These are phyloP conservation scores for Raphanus hybrid DNA, from an alignment of 441 rosid genomes.

Conservation along the genomic window DNA sequence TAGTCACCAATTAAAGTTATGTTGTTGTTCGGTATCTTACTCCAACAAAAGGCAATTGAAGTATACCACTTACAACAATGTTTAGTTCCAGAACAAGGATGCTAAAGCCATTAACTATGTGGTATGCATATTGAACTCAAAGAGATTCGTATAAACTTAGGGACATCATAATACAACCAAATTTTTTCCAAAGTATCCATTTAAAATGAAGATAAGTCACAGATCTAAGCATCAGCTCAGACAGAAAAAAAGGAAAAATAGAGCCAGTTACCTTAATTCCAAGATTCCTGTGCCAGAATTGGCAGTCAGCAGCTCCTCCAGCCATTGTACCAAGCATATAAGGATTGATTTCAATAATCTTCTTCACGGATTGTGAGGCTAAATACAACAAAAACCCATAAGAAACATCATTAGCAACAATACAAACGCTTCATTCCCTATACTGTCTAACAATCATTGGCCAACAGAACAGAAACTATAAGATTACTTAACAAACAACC, in stretches of 20 bases:
- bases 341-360: slow-evolving; percentile 98
- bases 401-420: slow-evolving; percentile 25
- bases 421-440: neutral
- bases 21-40: neutral
- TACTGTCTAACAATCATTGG: neutral
- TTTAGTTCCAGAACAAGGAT: neutral
- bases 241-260: neutral
- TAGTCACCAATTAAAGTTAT: neutral
- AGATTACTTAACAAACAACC: slow-evolving; percentile 1
- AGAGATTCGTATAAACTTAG: neutral
- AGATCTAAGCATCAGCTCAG: neutral
- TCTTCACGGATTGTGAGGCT: slow-evolving; percentile 99
- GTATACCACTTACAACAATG: neutral
- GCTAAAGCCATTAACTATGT: neutral
- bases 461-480: neutral
- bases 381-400: slow-evolving; percentile 16
- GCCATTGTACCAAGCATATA: slow-evolving; percentile 99
- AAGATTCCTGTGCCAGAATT: slow-evolving; percentile 98
- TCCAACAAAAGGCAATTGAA: neutral
- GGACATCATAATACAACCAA: neutral
- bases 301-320: slow-evolving; percentile 99
- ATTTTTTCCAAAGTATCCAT: too few relatives aligned
- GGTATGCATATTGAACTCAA: neutral
- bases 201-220: neutral
- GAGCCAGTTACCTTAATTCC: slow-evolving; percentile 78